These are phyloP conservation scores for Botrytis medusae DNA, from an alignment of 2,329 filamentous ascomycete genomes.

Conservation along the genomic window DNA sequence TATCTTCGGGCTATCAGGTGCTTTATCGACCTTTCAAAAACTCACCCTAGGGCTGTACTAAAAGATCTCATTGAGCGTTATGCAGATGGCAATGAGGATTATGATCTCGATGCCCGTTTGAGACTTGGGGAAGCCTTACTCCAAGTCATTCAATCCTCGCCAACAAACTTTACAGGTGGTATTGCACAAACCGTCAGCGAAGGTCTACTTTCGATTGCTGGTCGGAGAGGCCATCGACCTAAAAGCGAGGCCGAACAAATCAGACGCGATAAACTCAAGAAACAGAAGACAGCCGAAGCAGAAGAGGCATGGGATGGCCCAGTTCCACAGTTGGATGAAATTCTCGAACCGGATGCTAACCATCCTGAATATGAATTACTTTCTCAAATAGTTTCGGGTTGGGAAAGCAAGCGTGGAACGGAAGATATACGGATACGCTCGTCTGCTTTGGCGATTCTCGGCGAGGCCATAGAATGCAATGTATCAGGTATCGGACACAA, in stretches of 20 bases:
- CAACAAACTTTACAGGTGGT: conserved; percentile 55
- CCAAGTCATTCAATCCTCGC: conserved; percentile 62
- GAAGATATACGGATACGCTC: conserved; percentile 70
- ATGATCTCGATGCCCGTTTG: conserved; percentile 61
- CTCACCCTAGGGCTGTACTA: conserved; percentile 61
- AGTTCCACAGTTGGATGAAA: conserved; percentile 49
- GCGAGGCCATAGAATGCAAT: conserved; percentile 59
- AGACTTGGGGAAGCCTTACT: conserved; percentile 67
- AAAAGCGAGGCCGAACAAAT: conserved; percentile 59
- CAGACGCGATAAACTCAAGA: conserved; percentile 50
- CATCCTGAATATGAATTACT: conserved; percentile 49
- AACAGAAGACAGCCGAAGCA: conserved; percentile 51
- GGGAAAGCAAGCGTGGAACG: conserved; percentile 63
- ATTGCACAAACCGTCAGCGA: conserved; percentile 53
- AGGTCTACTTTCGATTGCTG: conserved; percentile 62
- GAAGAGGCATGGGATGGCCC: conserved; percentile 57
- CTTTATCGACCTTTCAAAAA: conserved; percentile 57
- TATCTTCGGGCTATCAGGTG: conserved; percentile 67
- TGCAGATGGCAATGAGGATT: conserved; percentile 60
- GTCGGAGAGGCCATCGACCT: conserved; percentile 60
- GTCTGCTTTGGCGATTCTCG: conserved; percentile 67
- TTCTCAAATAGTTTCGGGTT: conserved; percentile 62
- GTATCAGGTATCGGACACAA: conserved; percentile 54
- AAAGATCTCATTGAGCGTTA: conserved; percentile 67
- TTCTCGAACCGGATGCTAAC: conserved; percentile 27